phyloP scores from a whole-genome alignment of 805 yeast species.

The Sugiyamaella chiloensis region DNA sequence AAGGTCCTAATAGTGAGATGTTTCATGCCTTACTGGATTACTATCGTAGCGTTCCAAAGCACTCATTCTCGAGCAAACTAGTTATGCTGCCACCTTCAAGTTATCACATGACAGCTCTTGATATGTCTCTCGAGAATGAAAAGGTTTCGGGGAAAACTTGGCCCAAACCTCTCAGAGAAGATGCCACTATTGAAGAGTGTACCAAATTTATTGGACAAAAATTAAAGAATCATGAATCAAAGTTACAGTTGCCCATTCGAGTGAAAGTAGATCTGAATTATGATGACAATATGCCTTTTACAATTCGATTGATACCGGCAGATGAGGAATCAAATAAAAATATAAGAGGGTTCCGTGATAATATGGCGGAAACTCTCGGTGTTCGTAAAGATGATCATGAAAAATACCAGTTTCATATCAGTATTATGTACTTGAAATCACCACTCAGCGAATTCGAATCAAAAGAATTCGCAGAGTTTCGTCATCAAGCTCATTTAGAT shows the following conservation, averaged over 20 bases:
- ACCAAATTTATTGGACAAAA: not conserved
- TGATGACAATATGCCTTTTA: not conserved
- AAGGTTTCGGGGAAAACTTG: not conserved
- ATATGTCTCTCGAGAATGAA: not conserved
- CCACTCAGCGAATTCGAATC: not conserved
- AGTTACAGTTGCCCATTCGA: not conserved
- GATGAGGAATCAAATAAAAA: not conserved
- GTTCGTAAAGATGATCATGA: not conserved
- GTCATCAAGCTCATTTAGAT: not conserved
- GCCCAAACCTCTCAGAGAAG: not conserved
- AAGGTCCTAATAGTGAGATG: not conserved
- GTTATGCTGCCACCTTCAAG: constrained; percentile 8
- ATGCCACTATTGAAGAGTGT: not conserved
- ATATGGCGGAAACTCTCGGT: not conserved
- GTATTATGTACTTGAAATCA: not conserved
- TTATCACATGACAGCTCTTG: constrained; percentile 5
- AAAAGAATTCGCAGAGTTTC: not conserved
- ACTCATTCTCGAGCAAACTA: constrained; percentile 6
- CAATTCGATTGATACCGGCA: not conserved
- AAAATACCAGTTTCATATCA: not conserved
- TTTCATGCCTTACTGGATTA: not conserved
- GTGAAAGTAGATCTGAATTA: not conserved
- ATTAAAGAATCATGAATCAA: not conserved
- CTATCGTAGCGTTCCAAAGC: constrained; percentile 1
- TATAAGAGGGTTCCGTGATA: not conserved